Evolutionary conservation across 257 asterid species (phyloP).

Genomic region (Rhazya stricta): DNA sequence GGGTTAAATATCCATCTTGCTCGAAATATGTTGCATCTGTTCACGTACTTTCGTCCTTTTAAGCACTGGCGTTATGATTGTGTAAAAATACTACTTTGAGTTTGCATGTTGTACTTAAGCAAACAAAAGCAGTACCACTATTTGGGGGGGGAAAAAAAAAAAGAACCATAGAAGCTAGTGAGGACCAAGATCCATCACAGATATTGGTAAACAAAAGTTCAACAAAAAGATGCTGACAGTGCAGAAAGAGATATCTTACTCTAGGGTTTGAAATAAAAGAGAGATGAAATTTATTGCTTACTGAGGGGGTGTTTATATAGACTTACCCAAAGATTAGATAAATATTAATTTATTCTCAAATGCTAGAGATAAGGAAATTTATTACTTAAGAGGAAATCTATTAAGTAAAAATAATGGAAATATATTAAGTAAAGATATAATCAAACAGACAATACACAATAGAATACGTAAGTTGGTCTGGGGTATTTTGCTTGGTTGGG

Average conservation of each 20-base stretch:
- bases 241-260: background rate
- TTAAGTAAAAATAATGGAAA: too few relatives aligned
- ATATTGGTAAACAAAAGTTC: background rate
- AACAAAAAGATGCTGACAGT: background rate
- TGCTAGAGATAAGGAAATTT: too few relatives aligned
- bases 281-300: too few relatives aligned
- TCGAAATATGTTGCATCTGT: constrained; percentile 39
- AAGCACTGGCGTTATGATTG: background rate
- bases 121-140: background rate
- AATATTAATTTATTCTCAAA: too few relatives aligned
- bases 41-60: constrained; percentile 9
- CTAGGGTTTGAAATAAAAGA: background rate
- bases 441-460: too few relatives aligned
- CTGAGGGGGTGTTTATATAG: too few relatives aligned
- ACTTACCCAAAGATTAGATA: too few relatives aligned
- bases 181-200: background rate
- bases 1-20: constrained; percentile 49
- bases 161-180: background rate
- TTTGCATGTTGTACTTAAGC: constrained; percentile 1
- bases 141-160: too few relatives aligned
- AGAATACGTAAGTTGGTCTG: background rate
- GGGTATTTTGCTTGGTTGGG: background rate
- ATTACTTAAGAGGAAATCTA: too few relatives aligned
- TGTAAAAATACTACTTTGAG: background rate
- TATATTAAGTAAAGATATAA: too few relatives aligned